Evolutionary conservation across 257 asterid species (phyloP), one percentile per base, ranked within the genome.

Genomic region (Nicotiana tabacum): DNA sequence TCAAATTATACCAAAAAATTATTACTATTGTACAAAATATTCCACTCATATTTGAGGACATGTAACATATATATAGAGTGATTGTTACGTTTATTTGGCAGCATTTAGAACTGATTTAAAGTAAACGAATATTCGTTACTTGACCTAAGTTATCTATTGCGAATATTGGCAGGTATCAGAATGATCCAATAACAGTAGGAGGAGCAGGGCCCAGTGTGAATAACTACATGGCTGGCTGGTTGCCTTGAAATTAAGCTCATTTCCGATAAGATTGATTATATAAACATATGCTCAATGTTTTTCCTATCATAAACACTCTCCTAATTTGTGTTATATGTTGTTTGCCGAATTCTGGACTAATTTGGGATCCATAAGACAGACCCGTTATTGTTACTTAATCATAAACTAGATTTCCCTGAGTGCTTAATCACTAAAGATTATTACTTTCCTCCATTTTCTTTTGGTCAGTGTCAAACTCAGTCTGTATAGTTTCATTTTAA

Each of bases 171-270:
- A 95, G 98, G 90, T 93, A 91, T 83, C 99, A 90, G 88, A 85
- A 69, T 70, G 97, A 94, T 83, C 92, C 89, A 77, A 83, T 92
- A 68, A 84, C 92, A 62, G 93, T 84, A 39, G 94, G 87, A 87
- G 91, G 83, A 85, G 97, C 97, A 66, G 98, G 98, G 29, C 97
- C 99, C 0, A 96, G 97, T 90, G 90, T 92, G 87, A 94, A 90
- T 90, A 90, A 93, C 95, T 96, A 89, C 94, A 92, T 96, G 81
- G 85, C 94, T 4, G 95, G 97, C 18, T 96, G 99, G 99, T 89
- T 93, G 77, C 93, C 94, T 67, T 92, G 92, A 93, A 43, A 43
- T 43, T 9, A 65, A 24, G 48, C 51, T 24, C 62, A 15, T 65
- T 80, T 72, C 83, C 65, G 58, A 58, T 61, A 15, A 55, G 5